A percentile compares a stretch with the other conserved stretches of the same genome.
Evolutionary conservation across 1,284 basidiomycete species (phyloP).

Genomic region (Malassezia pachydermatis): DNA sequence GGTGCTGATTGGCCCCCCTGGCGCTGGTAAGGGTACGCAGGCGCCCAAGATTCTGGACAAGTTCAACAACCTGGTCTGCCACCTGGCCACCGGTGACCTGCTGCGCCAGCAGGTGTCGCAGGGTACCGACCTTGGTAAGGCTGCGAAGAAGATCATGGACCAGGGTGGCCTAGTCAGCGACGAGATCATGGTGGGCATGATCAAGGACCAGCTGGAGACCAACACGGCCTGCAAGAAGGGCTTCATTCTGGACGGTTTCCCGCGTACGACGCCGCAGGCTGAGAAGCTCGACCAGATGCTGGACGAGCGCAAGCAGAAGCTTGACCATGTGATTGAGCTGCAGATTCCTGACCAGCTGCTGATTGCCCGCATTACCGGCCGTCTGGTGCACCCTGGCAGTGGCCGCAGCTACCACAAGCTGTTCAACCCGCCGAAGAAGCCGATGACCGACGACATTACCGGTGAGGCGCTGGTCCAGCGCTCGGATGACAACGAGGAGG

Average conservation of each 20-base stretch:
- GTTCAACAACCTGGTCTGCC: slow-evolving; percentile 75
- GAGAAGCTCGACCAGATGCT: slow-evolving; percentile 94
- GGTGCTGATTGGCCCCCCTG: slow-evolving; percentile 89
- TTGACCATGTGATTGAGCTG: slow-evolving; percentile 84
- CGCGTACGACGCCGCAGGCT: slow-evolving; percentile 92
- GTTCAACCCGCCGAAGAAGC: slow-evolving; percentile 92
- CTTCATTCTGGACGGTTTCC: slow-evolving; percentile 97
- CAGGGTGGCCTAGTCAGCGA: slow-evolving; percentile 78
- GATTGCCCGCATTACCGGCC: slow-evolving; percentile 92
- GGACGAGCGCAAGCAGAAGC: slow-evolving; percentile 60
- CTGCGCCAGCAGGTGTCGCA: slow-evolving; percentile 80
- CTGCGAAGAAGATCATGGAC: slow-evolving; percentile 98
- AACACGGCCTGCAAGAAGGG: slow-evolving; percentile 88
- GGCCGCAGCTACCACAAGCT: slow-evolving; percentile 90
- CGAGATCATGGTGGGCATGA: slow-evolving; percentile 96
- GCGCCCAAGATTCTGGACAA: slow-evolving; percentile 83
- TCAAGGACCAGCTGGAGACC: slow-evolving; percentile 86
- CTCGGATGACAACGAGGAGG: slow-evolving; percentile 57
- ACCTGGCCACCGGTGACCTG: slow-evolving; percentile 97
- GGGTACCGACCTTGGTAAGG: slow-evolving; percentile 75
- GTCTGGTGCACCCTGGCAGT: slow-evolving; percentile 77
- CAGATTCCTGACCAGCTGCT: slow-evolving; percentile 87
- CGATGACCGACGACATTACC: slow-evolving; percentile 82
- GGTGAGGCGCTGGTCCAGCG: slow-evolving; percentile 73
- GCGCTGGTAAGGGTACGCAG: slow-evolving; percentile 98